Conservation (phyloP, 2,329 filamentous ascomycete species). For the Thielaviopsis populi region DNA sequence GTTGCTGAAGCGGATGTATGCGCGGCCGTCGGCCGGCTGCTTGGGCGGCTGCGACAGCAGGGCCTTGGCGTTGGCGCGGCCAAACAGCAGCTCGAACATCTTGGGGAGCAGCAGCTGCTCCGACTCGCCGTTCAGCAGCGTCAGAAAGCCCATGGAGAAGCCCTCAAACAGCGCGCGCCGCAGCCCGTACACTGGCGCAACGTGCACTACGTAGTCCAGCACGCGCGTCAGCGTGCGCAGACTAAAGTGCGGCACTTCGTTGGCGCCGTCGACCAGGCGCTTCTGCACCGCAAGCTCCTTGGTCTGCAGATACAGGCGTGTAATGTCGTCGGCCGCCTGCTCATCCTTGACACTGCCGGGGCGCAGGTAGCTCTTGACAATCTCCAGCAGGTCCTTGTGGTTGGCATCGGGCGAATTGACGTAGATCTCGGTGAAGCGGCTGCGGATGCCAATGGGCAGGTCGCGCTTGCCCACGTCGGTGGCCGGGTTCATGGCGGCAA, state of each 20-base stretch:
- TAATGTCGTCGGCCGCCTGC: conserved; percentile 64
- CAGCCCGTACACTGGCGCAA: conserved; percentile 69
- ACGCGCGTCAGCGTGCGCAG: conserved; percentile 84
- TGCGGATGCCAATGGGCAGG: conserved; percentile 72
- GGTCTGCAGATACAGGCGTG: conserved; percentile 74
- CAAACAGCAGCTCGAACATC: conserved; percentile 66
- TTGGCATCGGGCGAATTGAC: conserved; percentile 82
- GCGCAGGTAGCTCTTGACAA: conserved; percentile 79
- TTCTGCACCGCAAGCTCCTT: conserved; percentile 70
- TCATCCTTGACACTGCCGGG: conserved; percentile 55
- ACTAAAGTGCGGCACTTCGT: conserved; percentile 94
- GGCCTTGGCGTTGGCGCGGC: conserved; percentile 49
- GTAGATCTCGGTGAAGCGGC: conserved; percentile 90
- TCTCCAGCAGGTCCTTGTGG: conserved; percentile 68
- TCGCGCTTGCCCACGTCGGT: conserved; percentile 96
- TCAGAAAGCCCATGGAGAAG: conserved; percentile 95
- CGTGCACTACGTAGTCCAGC: conserved; percentile 72
- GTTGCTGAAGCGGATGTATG: conserved; percentile 66
- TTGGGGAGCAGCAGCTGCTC: conserved; percentile 64
- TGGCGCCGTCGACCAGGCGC: conserved; percentile 80
- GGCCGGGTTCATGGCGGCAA: conserved; percentile 97
- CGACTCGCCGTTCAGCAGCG: conserved; percentile 68
- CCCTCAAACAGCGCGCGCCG: conserved; percentile 83
- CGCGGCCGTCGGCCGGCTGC: conserved; percentile 57
- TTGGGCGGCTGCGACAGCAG: conserved; percentile 66